These are phyloP conservation scores for Hygrophoropsis aurantiaca DNA, from an alignment of 768 basidiomycete species.

Conservation along the genomic window DNA sequence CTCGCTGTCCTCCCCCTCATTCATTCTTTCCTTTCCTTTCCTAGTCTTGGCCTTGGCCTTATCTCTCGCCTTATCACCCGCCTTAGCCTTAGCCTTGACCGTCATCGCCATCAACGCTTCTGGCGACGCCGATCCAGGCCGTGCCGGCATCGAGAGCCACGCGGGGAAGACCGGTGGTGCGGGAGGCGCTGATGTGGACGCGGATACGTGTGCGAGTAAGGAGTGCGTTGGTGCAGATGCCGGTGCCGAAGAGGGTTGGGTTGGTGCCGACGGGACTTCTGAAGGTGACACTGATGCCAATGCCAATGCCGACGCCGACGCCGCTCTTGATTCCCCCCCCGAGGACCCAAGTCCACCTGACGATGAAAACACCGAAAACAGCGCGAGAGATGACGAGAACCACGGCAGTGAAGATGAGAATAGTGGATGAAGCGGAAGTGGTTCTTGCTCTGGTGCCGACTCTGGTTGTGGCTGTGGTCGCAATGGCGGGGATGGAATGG, in stretches of 20 bases:
- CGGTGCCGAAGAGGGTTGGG: slow-evolving; percentile 1
- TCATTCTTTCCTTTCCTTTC: not conserved
- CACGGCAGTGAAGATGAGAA: too few relatives aligned
- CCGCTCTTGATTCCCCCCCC: too few relatives aligned
- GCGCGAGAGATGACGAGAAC: too few relatives aligned
- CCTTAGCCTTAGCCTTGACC: slow-evolving; percentile 8
- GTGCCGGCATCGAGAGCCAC: slow-evolving; percentile 29
- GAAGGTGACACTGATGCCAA: too few relatives aligned
- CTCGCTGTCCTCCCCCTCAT: not conserved
- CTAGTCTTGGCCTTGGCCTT: not conserved
- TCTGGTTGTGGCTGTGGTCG: too few relatives aligned
- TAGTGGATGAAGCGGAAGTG: too few relatives aligned
- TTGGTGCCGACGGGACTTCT: not conserved
- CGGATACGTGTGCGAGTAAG: slow-evolving; percentile 7
- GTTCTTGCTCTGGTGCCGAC: too few relatives aligned
- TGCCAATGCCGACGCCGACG: too few relatives aligned
- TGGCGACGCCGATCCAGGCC: slow-evolving; percentile 16
- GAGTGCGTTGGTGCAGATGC: slow-evolving; percentile 3
- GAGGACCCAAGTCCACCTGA: too few relatives aligned
- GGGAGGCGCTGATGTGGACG: slow-evolving; percentile 12
- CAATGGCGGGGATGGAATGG: too few relatives aligned
- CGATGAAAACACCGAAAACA: too few relatives aligned
- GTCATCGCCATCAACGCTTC: slow-evolving; percentile 43
- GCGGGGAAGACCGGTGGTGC: slow-evolving; percentile 26
- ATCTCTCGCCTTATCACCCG: not conserved